Conservation (phyloP, 129 eudicot genomes). For the Dittrichia graveolens region DNA sequence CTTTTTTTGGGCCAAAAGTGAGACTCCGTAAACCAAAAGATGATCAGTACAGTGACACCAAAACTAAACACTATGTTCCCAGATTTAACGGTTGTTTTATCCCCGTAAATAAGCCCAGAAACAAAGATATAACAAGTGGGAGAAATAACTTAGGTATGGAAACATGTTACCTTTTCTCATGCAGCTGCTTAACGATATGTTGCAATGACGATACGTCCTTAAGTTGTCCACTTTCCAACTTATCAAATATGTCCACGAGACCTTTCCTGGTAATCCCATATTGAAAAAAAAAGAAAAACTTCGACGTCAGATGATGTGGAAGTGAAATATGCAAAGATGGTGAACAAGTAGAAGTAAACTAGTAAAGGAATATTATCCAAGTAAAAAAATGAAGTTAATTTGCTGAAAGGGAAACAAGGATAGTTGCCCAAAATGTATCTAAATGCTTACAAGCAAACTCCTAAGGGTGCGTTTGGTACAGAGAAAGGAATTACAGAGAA, state of each 20-base stretch:
- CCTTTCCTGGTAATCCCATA: conserved; percentile 64
- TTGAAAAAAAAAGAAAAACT: neutral
- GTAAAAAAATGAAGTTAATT: neutral
- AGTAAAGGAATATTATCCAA: neutral
- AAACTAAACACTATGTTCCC: no score
- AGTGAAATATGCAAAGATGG: neutral
- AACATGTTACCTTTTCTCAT: conserved; percentile 59
- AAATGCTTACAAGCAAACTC: neutral
- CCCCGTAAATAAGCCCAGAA: no score
- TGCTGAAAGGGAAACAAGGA: neutral
- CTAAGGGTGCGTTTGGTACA: no score
- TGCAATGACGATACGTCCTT: conserved; percentile 50
- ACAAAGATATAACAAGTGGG: neutral
- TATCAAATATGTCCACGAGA: conserved; percentile 80
- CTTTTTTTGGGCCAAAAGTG: no score
- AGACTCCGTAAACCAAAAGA: no score
- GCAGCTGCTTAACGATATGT: conserved; percentile 54
- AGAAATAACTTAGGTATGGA: neutral
- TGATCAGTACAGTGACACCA: no score
- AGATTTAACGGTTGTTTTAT: no score
- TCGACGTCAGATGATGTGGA: neutral
- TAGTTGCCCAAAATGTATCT: neutral
- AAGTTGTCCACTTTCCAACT: conserved; percentile 74
- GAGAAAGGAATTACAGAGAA: no score
- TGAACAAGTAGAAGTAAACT: neutral